These are phyloP conservation scores for Arthroderma uncinatum DNA, from an alignment of 2,329 filamentous ascomycete genomes.

Conservation along the genomic window DNA sequence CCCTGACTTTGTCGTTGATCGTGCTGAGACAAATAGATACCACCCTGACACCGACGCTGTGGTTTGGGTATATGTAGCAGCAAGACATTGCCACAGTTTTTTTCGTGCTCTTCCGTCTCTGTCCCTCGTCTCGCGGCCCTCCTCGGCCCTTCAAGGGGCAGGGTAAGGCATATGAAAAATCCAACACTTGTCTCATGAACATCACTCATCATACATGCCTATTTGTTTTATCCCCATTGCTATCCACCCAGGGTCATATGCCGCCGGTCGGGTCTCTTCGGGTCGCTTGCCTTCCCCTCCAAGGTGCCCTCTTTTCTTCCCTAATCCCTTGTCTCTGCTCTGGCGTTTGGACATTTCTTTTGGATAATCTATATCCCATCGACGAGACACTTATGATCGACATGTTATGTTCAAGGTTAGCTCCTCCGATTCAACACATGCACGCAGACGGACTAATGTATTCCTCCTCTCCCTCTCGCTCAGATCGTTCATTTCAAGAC, in stretches of 20 bases:
- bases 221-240: background rate
- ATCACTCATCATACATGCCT: background rate
- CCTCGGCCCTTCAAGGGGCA: background rate
- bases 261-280: constrained; percentile 1
- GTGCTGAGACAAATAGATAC: background rate
- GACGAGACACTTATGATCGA: background rate
- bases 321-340: background rate
- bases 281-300: background rate
- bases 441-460: background rate
- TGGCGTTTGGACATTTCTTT: background rate
- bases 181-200: background rate
- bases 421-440: background rate
- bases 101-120: background rate
- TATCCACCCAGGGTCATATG: background rate
- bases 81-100: background rate
- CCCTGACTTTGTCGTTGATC: background rate
- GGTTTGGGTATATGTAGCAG: background rate
- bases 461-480: background rate
- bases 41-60: background rate
- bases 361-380: background rate
- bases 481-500: background rate
- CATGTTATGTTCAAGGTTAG: background rate
- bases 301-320: background rate
- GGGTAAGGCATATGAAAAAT: constrained; percentile 2
- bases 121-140: background rate